Evolutionary conservation across 1,284 basidiomycete genomes (phyloP).

Genomic region (Leccinum cinnamomeum): DNA sequence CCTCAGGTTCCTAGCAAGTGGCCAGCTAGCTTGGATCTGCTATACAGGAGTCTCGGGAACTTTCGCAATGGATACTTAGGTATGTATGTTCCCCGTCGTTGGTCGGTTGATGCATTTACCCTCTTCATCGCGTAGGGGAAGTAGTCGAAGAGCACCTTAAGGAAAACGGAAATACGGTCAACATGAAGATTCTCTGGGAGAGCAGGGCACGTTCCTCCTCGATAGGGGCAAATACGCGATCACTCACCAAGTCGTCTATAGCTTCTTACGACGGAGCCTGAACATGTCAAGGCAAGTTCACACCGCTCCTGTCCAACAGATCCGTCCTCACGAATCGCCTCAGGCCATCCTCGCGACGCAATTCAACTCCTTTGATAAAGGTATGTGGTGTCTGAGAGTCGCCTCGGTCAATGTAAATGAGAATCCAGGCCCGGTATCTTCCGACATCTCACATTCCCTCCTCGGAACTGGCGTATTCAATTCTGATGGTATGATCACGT

Average conservation of each 20-base stretch:
- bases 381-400: slow-evolving; percentile 18
- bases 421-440: slow-evolving; percentile 22
- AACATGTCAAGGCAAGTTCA: slow-evolving; percentile 39
- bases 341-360: slow-evolving; percentile 39
- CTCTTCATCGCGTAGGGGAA: slow-evolving; percentile 31
- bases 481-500: slow-evolving; percentile 45
- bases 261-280: slow-evolving; percentile 39
- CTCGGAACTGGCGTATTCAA: slow-evolving; percentile 61
- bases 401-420: slow-evolving; percentile 8
- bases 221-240: not conserved
- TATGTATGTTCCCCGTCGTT: slow-evolving; percentile 13
- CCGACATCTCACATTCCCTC: slow-evolving; percentile 35
- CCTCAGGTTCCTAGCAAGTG: slow-evolving; percentile 33
- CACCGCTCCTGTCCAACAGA: not conserved
- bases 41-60: slow-evolving; percentile 27
- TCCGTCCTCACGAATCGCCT: slow-evolving; percentile 1
- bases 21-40: slow-evolving; percentile 35
- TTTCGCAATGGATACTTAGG: slow-evolving; percentile 37
- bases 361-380: slow-evolving; percentile 47
- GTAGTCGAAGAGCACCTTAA: slow-evolving; percentile 16
- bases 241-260: slow-evolving; percentile 5
- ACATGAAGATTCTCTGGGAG: slow-evolving; percentile 34
- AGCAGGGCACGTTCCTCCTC: slow-evolving; percentile 25
- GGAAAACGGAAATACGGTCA: slow-evolving; percentile 34
- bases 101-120: not conserved